A percentile compares a stretch with the other conserved stretches of the same genome.
Conservation (phyloP, 768 basidiomycete species). For the Chalciporus piperatus region DNA sequence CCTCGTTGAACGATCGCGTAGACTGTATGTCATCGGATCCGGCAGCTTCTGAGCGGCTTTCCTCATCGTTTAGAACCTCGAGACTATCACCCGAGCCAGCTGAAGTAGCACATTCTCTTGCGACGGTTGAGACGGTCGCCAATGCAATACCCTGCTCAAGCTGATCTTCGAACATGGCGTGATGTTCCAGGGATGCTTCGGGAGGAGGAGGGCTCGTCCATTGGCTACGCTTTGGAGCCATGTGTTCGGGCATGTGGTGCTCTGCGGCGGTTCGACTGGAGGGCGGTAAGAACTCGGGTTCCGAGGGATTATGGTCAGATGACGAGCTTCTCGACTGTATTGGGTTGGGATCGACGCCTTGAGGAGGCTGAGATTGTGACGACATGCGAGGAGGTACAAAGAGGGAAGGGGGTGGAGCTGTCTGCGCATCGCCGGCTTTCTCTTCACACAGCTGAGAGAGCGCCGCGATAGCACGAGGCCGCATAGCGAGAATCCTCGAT, state of each 20-base stretch:
- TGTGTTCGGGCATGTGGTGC: conserved; percentile 55
- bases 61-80: conserved; percentile 67
- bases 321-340: conserved; percentile 46
- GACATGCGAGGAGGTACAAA: conserved; percentile 47
- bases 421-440: conserved; percentile 51
- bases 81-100: conserved; percentile 58
- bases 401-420: conserved; percentile 38
- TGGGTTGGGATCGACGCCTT: conserved; percentile 62
- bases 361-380: conserved; percentile 65
- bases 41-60: conserved; percentile 52
- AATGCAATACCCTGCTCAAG: conserved; percentile 64
- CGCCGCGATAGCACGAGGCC: conserved; percentile 77
- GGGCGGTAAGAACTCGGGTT: conserved; percentile 45
- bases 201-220: conserved; percentile 87
- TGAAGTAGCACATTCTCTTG: conserved; percentile 50
- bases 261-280: conserved; percentile 31
- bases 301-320: conserved; percentile 53
- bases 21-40: conserved; percentile 73
- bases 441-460: conserved; percentile 92
- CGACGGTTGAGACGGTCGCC: conserved; percentile 62
- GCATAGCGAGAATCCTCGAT: conserved; percentile 73
- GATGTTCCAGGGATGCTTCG: conserved; percentile 66
- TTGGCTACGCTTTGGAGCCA: conserved; percentile 76
- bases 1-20: conserved; percentile 62
- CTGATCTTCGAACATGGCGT: conserved; percentile 62